phyloP scores from a whole-genome alignment of 352 stramenopile species.

The Phytopythium kandeliae region DNA sequence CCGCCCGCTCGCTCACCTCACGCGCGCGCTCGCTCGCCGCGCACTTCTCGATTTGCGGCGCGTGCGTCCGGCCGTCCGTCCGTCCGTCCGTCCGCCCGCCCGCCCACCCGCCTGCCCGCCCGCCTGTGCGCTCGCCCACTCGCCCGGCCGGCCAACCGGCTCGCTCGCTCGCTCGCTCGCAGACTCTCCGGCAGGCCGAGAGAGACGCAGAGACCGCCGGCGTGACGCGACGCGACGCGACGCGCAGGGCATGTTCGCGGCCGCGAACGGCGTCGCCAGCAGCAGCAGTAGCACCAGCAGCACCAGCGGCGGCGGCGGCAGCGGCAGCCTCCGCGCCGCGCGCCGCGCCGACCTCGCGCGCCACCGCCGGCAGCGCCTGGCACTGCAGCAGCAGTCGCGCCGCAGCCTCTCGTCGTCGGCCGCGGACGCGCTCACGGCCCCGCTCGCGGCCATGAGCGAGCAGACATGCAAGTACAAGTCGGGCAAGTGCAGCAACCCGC shows the following conservation, averaged over 20 bases:
- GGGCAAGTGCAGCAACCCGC: constrained; percentile 76
- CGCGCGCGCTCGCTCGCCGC: not conserved
- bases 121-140: no score
- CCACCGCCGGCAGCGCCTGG: constrained; percentile 1
- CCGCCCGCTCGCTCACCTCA: not conserved
- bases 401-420: constrained; percentile 14
- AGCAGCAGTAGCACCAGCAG: not conserved
- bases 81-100: no score
- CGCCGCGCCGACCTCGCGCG: not conserved
- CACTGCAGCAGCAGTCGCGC: constrained; percentile 2
- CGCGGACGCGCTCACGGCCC: constrained; percentile 27
- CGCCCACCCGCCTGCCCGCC: no score
- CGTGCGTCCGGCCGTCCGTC: not conserved
- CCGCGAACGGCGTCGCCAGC: not conserved
- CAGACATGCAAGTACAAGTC: constrained; percentile 87
- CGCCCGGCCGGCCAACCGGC: no score
- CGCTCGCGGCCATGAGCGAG: constrained; percentile 32
- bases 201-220: not conserved
- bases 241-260: not conserved
- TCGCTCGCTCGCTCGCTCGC: no score
- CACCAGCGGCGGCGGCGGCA: not conserved
- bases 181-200: not conserved
- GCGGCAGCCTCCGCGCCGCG: not conserved
- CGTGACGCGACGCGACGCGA: not conserved
- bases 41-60: constrained; percentile 5